Evolutionary conservation across 805 yeast species (phyloP), one percentile per base, ranked within the genome.

Genomic region (Candida nemodendra): DNA sequence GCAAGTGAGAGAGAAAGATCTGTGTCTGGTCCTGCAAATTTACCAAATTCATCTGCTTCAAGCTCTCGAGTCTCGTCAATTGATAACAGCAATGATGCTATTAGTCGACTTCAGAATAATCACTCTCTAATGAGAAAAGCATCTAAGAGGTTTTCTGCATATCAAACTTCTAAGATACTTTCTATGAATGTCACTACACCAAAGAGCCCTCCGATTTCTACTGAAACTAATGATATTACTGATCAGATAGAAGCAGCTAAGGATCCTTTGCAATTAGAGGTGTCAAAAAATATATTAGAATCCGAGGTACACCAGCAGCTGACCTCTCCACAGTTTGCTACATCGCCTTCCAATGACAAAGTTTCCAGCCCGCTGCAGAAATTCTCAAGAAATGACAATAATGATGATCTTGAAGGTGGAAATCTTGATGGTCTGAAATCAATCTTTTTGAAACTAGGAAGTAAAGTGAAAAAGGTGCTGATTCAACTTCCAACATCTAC

Each of bases 101-200:
- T 90, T 19, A 69, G 79, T 0, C 86, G 85, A 49, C 68, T 91
- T 8, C 96, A 91, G 53, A 79, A 81, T 31, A 87, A 90, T 3
- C 86, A 85, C 32, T 83, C 86, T 3, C 66, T 93, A 22, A 95
- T 84, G 66, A 74, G 99, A 49, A 75, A 96, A 44, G 99, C 98
- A 0, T 90, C 97, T 0, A 83, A 91, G 50, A 69, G 99, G 38
- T 91, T 84, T 56, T 88, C 96, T 4, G 96, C 97, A 0, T 91
- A 90, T 44, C 98, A 91, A 54, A 56, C 60, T 0, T 47, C 56
- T 12, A 56, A 58, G 32, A 57, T 57, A 4, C 43, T 57, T 4
- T 56, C 59, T 5, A 56, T 59, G 62, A 48, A 52, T 27, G 41
- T 39, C 1, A 32, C 40, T 4, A 39, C 40, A 18, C 49, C 49